Evolutionary conservation across 345 rosid genomes (phyloP).

Genomic region (Laguncularia racemosa): DNA sequence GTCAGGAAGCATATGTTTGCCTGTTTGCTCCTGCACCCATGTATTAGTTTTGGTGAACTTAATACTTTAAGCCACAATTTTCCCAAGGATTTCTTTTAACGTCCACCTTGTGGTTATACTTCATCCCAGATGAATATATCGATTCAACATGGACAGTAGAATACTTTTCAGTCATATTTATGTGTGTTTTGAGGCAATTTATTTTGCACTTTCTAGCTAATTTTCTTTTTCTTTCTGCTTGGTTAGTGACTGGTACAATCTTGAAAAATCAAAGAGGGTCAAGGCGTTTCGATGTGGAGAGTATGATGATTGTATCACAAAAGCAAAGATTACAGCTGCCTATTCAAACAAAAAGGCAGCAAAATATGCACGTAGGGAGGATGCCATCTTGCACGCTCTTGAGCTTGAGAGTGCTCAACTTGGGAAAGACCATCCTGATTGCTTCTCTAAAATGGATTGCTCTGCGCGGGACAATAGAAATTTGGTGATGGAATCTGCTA

Average conservation of each 20-base stretch:
- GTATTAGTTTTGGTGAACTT: no score
- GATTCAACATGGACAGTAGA: neutral
- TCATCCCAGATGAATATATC: no score
- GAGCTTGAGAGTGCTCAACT: constrained; percentile 75
- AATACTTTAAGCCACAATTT: no score
- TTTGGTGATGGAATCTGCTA: constrained; percentile 43
- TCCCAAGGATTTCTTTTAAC: no score
- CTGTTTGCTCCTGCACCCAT: no score
- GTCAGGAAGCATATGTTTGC: neutral
- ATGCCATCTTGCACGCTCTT: constrained; percentile 87
- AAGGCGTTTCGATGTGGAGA: constrained; percentile 98
- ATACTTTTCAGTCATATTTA: neutral
- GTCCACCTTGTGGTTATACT: no score
- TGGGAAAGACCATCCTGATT: constrained; percentile 43
- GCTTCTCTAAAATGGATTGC: constrained; percentile 23
- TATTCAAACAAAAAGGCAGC: constrained; percentile 60
- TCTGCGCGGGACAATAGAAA: constrained; percentile 26
- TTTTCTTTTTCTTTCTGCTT: constrained; percentile 5
- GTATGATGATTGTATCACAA: constrained; percentile 71
- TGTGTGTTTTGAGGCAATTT: constrained; percentile 6
- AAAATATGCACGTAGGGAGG: constrained; percentile 89
- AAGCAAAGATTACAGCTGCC: constrained; percentile 77
- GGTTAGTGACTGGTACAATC: constrained; percentile 89
- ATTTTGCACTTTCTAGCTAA: constrained; percentile 6
- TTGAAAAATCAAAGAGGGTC: constrained; percentile 88